phyloP scores from a whole-genome alignment of 371 early-diverging fungal genomes.

The Mucor racemosus region DNA sequence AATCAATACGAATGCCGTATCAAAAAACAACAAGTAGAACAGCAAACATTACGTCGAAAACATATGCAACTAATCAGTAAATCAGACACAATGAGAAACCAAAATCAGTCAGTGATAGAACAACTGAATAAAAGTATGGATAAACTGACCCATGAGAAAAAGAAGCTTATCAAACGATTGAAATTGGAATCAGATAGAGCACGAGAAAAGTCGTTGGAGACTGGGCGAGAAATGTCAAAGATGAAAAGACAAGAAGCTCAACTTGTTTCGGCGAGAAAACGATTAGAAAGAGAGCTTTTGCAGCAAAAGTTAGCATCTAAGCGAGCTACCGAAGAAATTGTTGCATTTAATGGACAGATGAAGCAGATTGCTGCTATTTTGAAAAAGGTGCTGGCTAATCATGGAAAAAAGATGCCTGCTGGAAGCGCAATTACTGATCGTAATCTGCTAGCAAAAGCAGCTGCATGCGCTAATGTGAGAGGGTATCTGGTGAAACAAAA shows the following conservation, averaged over 20 bases:
- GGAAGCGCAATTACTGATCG: conserved; percentile 36
- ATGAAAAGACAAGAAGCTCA: conserved; percentile 64
- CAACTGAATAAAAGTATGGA: conserved; percentile 55
- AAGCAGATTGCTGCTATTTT: conserved; percentile 41
- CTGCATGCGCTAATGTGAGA: conserved; percentile 40
- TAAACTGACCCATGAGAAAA: conserved; percentile 70
- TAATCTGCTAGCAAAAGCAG: conserved; percentile 39
- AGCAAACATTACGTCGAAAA: conserved; percentile 59
- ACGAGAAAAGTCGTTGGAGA: conserved; percentile 63
- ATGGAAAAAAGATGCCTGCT: conserved; percentile 12
- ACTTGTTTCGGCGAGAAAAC: conserved; percentile 23
- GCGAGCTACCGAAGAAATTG: conserved; percentile 38
- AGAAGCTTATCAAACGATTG: conserved; percentile 72
- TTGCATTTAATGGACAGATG: conserved; percentile 31
- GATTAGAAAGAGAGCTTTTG: conserved; percentile 32
- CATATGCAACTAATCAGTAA: conserved; percentile 55
- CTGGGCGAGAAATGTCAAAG: conserved; percentile 70
- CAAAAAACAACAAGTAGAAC: conserved; percentile 66
- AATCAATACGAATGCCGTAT: conserved; percentile 66
- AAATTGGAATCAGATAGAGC: conserved; percentile 70
- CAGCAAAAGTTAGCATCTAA: conserved; percentile 34
- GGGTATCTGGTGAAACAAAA: conserved; percentile 25
- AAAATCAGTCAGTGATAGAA: conserved; percentile 50
- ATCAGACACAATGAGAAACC: conserved; percentile 47
- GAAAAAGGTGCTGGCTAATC: conserved; percentile 29